Base-by-base conservation (phyloP, 176 grass and related monocot genomes). In the Cenchrus fungigraminus region DNA sequence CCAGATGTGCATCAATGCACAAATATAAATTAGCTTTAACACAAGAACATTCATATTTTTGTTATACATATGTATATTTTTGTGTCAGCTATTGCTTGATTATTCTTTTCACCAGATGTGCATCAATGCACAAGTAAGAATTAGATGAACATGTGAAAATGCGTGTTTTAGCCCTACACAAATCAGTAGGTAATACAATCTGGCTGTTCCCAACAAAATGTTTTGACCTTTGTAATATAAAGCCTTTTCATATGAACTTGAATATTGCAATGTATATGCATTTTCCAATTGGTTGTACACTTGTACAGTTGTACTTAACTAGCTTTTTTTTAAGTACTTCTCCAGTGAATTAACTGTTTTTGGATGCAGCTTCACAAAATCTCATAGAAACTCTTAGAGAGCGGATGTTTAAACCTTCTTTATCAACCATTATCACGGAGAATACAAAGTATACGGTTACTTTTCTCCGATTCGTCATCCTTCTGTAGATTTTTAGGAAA, bases 401-500 rank as follows among this genome's bases (percentile, higher is more conserved):
- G 70, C 79, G 65, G 82, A 96, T 98, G 91, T 92, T 94, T 86
- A 98, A 94, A 89, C 93, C 93, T 88, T 91, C 93, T 65, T 74
- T 96, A 76, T 94, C 89, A 77, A 91, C 93, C 37, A 86, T 98
- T 61, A 84, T 98, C 55, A 91, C 88, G 7, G 97, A 99, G 76
- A 83, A 52, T 60, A 89, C 91, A 75, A 99, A 99, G 97, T 99
- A 93, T 57, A 59, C 25, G 25, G 67, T 42, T 2, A 81, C 37
- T 56, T 76, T 65, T 66, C 32, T 79, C 62, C 42, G 20, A 68
- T 82, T 78, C 28, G 14, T 79, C 51, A 16, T 76, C 80, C 59
- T 55, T 83, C 8, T 15, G 60, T 77, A 74, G 37, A 29, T 40
- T 61, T 62, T 64, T 73, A 75, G 57, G 73, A 34, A 74, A 37